A percentile compares a stretch with the other conserved stretches of the same genome.
Evolutionary conservation across 2,329 filamentous ascomycete genomes (phyloP).

Genomic region (Sordariomycetes sp.): DNA sequence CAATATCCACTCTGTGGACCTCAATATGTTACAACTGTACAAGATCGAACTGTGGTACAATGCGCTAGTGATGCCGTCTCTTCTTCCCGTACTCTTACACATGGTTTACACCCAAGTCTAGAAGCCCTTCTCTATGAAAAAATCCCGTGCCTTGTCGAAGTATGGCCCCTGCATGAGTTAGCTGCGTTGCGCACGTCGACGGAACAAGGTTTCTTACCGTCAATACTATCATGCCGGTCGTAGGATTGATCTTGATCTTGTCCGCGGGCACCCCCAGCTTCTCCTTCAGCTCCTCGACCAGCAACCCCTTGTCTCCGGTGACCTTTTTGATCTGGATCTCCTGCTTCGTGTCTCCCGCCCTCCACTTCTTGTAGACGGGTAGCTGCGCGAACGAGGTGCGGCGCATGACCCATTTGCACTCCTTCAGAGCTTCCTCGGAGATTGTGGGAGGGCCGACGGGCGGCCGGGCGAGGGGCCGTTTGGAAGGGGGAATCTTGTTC

Average conservation of each 20-base stretch:
- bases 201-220: constrained; percentile 44
- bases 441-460: constrained; percentile 20
- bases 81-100: not conserved
- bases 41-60: not conserved
- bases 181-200: not conserved
- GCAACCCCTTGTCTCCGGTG: constrained; percentile 57
- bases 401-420: constrained; percentile 55
- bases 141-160: constrained; percentile 17
- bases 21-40: constrained; percentile 5
- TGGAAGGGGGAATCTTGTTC: constrained; percentile 4
- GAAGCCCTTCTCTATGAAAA: constrained; percentile 24
- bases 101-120: constrained; percentile 9
- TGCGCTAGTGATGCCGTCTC: not conserved
- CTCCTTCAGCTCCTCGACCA: constrained; percentile 55
- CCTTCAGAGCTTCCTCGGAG: constrained; percentile 16
- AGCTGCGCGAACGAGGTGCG: constrained; percentile 64
- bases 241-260: constrained; percentile 42
- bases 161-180: constrained; percentile 20
- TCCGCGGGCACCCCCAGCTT: constrained; percentile 47
- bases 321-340: constrained; percentile 71
- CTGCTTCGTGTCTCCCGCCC: constrained; percentile 67
- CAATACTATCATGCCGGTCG: constrained; percentile 67
- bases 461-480: constrained; percentile 3
- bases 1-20: not conserved
- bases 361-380: constrained; percentile 66